Conservation (phyloP, 2,329 filamentous ascomycete species). For the Moelleriella libera region DNA sequence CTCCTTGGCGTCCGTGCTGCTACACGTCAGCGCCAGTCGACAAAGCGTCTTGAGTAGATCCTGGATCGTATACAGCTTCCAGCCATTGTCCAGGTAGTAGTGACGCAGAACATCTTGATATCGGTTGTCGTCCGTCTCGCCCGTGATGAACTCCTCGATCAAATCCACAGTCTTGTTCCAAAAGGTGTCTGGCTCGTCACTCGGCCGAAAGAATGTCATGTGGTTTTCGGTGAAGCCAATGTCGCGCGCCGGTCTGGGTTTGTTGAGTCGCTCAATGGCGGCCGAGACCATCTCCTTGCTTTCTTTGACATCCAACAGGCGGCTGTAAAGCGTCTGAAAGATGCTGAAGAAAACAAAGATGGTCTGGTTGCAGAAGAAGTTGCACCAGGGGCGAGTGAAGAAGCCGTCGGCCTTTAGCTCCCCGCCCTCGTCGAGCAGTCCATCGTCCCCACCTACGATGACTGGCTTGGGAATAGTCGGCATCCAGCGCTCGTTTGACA, state of each 20-base stretch:
- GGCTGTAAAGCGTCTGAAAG: slow-evolving; percentile 80
- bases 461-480: slow-evolving; percentile 43
- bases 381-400: slow-evolving; percentile 69
- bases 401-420: slow-evolving; percentile 64
- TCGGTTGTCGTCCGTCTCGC: slow-evolving; percentile 66
- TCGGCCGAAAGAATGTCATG: slow-evolving; percentile 60
- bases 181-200: slow-evolving; percentile 50
- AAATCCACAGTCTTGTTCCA: slow-evolving; percentile 77
- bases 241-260: slow-evolving; percentile 67
- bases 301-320: slow-evolving; percentile 71
- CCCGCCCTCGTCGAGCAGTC: slow-evolving; percentile 40
- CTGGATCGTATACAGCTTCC: slow-evolving; percentile 86
- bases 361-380: slow-evolving; percentile 81
- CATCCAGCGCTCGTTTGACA: slow-evolving; percentile 51
- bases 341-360: slow-evolving; percentile 93
- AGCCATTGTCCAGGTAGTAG: slow-evolving; percentile 82
- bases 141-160: slow-evolving; percentile 73
- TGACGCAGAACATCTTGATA: slow-evolving; percentile 86
- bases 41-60: slow-evolving; percentile 73
- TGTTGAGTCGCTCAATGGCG: slow-evolving; percentile 59
- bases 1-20: slow-evolving; percentile 77
- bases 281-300: slow-evolving; percentile 59
- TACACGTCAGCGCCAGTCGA: slow-evolving; percentile 69
- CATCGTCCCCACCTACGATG: slow-evolving; percentile 37
- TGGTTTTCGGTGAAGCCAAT: slow-evolving; percentile 72